Conservation (phyloP, 371 early-diverging fungal species). For the Actinomortierella ambigua region DNA sequence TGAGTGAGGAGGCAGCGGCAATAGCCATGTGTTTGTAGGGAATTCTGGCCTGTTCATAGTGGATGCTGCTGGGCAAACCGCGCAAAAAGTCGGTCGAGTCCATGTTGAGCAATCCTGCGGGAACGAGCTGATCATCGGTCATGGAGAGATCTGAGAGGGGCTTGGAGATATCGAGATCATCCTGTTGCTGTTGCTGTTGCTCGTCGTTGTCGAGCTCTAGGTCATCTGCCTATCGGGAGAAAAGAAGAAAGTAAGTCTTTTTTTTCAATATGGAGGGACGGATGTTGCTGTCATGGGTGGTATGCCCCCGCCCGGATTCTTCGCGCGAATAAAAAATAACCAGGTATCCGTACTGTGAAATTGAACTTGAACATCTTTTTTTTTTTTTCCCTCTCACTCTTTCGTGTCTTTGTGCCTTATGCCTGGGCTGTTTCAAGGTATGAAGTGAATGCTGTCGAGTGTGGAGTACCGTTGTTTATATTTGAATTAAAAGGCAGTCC, state of each 20-base stretch:
- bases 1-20: constrained; percentile 22
- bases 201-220: constrained; percentile 55
- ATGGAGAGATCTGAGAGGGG: constrained; percentile 41
- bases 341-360: constrained; percentile 52
- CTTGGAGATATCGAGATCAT: constrained; percentile 48
- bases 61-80: constrained; percentile 25
- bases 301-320: too few relatives aligned
- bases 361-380: constrained; percentile 60
- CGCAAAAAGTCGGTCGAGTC: constrained; percentile 18
- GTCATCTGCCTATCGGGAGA: constrained; percentile 51
- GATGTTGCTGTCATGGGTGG: too few relatives aligned
- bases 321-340: neutral
- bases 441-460: too few relatives aligned
- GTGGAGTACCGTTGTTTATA: too few relatives aligned
- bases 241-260: neutral
- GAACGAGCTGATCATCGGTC: constrained; percentile 34
- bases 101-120: constrained; percentile 26
- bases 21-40: constrained; percentile 22
- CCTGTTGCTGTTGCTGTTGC: constrained; percentile 53
- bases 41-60: constrained; percentile 39
- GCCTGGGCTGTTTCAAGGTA: too few relatives aligned
- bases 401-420: too few relatives aligned
- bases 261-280: neutral
- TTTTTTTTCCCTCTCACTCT: too few relatives aligned
- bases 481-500: too few relatives aligned